These are phyloP conservation scores for Hericium alpestre DNA, from an alignment of 768 basidiomycete genomes.

Conservation along the genomic window DNA sequence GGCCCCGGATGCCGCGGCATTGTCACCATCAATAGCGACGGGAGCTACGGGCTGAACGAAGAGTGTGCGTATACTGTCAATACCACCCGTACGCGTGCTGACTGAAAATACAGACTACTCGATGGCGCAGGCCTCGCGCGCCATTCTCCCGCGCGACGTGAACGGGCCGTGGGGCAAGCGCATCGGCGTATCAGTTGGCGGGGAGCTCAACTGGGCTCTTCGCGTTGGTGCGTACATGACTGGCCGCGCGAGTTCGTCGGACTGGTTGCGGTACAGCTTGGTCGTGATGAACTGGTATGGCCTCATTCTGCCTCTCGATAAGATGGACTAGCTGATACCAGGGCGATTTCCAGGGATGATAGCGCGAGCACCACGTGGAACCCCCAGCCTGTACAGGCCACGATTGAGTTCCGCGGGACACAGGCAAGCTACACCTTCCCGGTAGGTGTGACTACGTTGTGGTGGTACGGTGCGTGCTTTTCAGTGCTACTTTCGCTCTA, in stretches of 20 bases:
- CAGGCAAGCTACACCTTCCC: slow-evolving; percentile 73
- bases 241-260: slow-evolving; percentile 36
- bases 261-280: slow-evolving; percentile 57
- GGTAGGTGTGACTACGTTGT: slow-evolving; percentile 54
- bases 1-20: slow-evolving; percentile 55
- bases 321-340: background rate
- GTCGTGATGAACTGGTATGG: slow-evolving; percentile 69
- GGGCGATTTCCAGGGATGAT: slow-evolving; percentile 31
- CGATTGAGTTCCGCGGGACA: slow-evolving; percentile 54
- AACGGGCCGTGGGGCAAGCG: slow-evolving; percentile 63
- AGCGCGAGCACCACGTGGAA: slow-evolving; percentile 40
- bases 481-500: background rate
- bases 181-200: slow-evolving; percentile 53
- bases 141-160: slow-evolving; percentile 54
- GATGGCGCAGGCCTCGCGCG: slow-evolving; percentile 69
- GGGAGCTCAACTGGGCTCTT: slow-evolving; percentile 45
- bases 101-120: slow-evolving; percentile 37
- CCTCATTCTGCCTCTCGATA: slow-evolving; percentile 13
- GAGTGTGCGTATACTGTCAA: slow-evolving; percentile 39
- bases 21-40: slow-evolving; percentile 54
- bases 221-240: slow-evolving; percentile 61
- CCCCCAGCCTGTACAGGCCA: slow-evolving; percentile 41
- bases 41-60: slow-evolving; percentile 56
- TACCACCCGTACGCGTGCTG: background rate
- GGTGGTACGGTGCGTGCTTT: slow-evolving; percentile 32